Evolutionary conservation across 331 rosid genomes (phyloP).

Genomic region (Pyrus hybrid): DNA sequence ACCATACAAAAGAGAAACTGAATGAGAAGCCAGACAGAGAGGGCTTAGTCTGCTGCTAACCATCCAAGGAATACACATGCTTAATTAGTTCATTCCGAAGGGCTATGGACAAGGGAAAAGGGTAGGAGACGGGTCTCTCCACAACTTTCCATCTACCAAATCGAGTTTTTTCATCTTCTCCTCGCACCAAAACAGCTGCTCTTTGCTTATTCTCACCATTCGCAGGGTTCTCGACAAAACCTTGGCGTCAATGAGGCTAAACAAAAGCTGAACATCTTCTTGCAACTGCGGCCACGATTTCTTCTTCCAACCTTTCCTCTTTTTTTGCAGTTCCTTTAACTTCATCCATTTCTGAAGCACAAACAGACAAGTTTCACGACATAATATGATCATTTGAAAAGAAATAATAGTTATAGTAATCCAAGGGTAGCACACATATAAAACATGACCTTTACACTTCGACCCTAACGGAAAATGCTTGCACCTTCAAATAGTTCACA

Average conservation of each 20-base stretch:
- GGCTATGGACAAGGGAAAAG: constrained; percentile 69
- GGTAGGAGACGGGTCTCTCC: constrained; percentile 73
- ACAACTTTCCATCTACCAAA: constrained; percentile 45
- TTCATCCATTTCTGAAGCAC: constrained; percentile 63
- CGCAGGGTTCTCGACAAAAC: constrained; percentile 58
- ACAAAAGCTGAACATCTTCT: constrained; percentile 68
- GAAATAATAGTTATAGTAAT: neutral
- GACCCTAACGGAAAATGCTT: too few species aligned
- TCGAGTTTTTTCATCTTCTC: constrained; percentile 84
- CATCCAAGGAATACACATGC: neutral
- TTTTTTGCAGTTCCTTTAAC: constrained; percentile 63
- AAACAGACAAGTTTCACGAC: neutral
- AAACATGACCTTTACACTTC: neutral
- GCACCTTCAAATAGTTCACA: neutral
- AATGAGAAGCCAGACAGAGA: neutral
- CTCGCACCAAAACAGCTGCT: constrained; percentile 87
- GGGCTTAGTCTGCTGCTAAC: neutral
- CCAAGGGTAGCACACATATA: neutral
- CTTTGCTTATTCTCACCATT: constrained; percentile 62
- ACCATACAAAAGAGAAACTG: neutral
- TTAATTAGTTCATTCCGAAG: neutral
- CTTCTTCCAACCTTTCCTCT: constrained; percentile 69
- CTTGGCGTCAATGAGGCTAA: constrained; percentile 65
- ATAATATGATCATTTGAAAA: neutral
- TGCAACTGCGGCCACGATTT: constrained; percentile 57